Conservation (phyloP, 1,139 yeast species). For the Blastobotrys capitulatus region DNA sequence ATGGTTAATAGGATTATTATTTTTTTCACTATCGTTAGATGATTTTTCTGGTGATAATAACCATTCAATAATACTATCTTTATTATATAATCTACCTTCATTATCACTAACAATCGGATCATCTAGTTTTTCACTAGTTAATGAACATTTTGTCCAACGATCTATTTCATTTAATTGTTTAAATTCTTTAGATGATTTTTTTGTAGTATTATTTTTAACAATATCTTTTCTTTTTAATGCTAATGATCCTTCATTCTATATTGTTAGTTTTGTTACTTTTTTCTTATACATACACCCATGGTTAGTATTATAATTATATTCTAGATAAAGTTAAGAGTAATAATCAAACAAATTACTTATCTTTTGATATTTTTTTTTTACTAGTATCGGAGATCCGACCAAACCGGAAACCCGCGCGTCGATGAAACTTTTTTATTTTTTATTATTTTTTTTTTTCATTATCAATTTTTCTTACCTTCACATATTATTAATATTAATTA, state of each 20-base stretch:
- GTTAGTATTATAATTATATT: not conserved
- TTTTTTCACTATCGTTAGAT: constrained; percentile 28
- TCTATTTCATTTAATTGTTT: constrained; percentile 26
- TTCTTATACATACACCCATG: constrained; percentile 12
- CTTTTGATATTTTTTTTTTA: no score
- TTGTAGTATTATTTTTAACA: constrained; percentile 27
- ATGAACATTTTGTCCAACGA: constrained; percentile 41
- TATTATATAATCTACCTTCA: constrained; percentile 62
- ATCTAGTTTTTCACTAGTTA: constrained; percentile 38
- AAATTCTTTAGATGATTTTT: constrained; percentile 21
- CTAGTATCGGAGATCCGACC: not conserved
- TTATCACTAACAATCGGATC: constrained; percentile 66
- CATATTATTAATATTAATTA: no score
- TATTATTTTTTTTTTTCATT: not conserved
- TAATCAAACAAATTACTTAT: no score
- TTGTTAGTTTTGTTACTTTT: not conserved
- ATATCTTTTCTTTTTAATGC: constrained; percentile 44
- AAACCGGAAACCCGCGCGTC: no score
- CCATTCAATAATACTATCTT: constrained; percentile 59
- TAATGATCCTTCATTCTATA: constrained; percentile 48
- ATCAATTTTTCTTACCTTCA: no score
- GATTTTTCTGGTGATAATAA: constrained; percentile 39
- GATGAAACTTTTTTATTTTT: no score
- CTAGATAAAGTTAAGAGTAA: no score
- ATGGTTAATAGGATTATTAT: constrained; percentile 35